Evolutionary conservation across 305 asterid species (phyloP), one percentile per base, ranked within the genome.

Genomic region (Solanum hybrid): DNA sequence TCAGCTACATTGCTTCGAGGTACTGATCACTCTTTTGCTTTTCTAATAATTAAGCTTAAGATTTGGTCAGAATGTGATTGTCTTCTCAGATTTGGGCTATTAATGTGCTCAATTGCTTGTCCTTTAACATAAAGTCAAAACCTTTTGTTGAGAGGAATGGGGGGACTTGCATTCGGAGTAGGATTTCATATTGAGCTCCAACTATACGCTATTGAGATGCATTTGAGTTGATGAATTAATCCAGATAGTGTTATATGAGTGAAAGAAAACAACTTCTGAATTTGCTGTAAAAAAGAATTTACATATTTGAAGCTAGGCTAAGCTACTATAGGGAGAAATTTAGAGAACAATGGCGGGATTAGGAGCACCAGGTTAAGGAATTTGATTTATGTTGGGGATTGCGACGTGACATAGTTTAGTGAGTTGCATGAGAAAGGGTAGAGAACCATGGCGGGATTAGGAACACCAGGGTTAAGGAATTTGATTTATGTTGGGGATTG

Each of bases 1-100:
- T 94, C 75, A 37, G 40, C 39, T 91, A 93, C 85, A 91, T 94
- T 74, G 89, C 93, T 85, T 83, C 64, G 89, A 91, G 95, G 95
- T 93, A 88, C 28, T 76, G 76, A 26, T 69, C 78, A 69, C 76
- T 24, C 33, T 74, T 1, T 73, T 51, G 67, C 67, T 51, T 51
- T 51, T 0, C 67, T 51, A 6, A 51, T 51, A 51, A 51, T 51
- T 16, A 51, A 51, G 67, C 67, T 51, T 51, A 29, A n/a, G 29
- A 67, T 67, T 67, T 67, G 74, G 29, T 67, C 6, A 67, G 75
- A 67, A 67, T 67, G 75, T 67, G 20, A 71, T 26, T 71, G 34
- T 26, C 78, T 29, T 74, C 22, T 74, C 36, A 74, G 35, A 14
- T 29, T 74, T 74, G 3, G 2, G 22, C 34, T 69, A 69, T 69